Evolutionary conservation across 331 rosid species (phyloP), one percentile per base, ranked within the genome.

Genomic region (Pyrus hybrid): DNA sequence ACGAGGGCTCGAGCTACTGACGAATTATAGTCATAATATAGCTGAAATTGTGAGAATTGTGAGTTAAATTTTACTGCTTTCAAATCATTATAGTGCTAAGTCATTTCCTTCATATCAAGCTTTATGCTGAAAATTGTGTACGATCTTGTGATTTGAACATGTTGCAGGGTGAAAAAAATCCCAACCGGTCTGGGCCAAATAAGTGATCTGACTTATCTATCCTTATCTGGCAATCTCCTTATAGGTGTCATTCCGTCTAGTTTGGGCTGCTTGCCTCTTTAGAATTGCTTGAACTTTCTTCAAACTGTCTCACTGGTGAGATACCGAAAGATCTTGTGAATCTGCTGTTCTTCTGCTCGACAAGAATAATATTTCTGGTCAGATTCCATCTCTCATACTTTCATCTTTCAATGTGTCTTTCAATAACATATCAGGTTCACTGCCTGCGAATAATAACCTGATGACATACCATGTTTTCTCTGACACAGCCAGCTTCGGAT

Each of bases 341-440:
- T 82, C 73, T 93, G 88, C 84, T 7, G 83, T 76, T 82, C 90
- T 93, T 62, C 86, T 91, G 64, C 97, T 93, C 53, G 86, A 87
- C 68, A 88, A 84, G 76, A 93, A 91, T 80, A 85, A 85, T 33
- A 92, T 91, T 74, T 89, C 92, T 60, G 98, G 98, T 37, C 90
- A 83, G 77, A 87, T 93, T 74, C 98, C 98, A 56, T 67, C 86
- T 26, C 86, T n/a, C 22, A 80, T 87, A 1, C 96, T 93, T 75
- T 84, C 87, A 4, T 77, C 86, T 28, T 93, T 93, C 73, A 91
- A 91, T 45, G 93, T 93, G 81, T 91, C 98, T 18, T 93, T 85
- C 93, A 93, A 93, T 77, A 91, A 93, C 86, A 79, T 93, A 71
- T 89, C 98, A 45, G 98, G 98, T 68, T 89, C 86, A 21, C 76